Evolutionary conservation across 1,284 basidiomycete genomes (phyloP).

Genomic region (Leccinum pallidistipes): DNA sequence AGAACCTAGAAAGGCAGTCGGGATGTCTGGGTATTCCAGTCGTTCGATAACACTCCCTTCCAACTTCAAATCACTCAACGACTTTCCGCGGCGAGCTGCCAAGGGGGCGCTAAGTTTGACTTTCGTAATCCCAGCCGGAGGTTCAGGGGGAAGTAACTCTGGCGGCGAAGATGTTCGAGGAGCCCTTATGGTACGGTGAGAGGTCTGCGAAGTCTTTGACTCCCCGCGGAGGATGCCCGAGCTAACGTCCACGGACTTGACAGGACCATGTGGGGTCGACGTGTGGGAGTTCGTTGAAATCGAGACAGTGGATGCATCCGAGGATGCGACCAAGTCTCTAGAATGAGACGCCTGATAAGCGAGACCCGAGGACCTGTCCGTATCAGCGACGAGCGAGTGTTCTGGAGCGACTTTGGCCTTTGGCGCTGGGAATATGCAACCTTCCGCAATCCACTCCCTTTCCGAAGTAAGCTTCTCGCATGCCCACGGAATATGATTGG

Average conservation of each 20-base stretch:
- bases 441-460: constrained; percentile 50
- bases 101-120: constrained; percentile 33
- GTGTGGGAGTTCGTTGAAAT: constrained; percentile 3
- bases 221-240: constrained; percentile 10
- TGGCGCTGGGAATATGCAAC: constrained; percentile 48
- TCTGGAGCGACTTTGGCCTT: constrained; percentile 30
- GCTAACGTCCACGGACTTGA: not conserved
- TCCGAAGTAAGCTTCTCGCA: constrained; percentile 32
- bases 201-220: constrained; percentile 1
- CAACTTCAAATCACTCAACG: constrained; percentile 42
- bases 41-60: constrained; percentile 27
- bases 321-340: constrained; percentile 1
- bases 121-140: constrained; percentile 1
- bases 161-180: constrained; percentile 1
- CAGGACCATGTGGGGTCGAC: not conserved
- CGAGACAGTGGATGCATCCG: constrained; percentile 3
- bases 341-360: constrained; percentile 2
- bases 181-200: constrained; percentile 2
- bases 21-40: constrained; percentile 56
- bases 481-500: constrained; percentile 49
- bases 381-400: not conserved
- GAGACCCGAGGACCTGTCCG: not conserved
- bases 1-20: constrained; percentile 62
- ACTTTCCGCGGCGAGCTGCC: constrained; percentile 56
- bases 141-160: constrained; percentile 1